Evolutionary conservation across 768 basidiomycete species (phyloP).

Genomic region (Rubroboletus satanas): DNA sequence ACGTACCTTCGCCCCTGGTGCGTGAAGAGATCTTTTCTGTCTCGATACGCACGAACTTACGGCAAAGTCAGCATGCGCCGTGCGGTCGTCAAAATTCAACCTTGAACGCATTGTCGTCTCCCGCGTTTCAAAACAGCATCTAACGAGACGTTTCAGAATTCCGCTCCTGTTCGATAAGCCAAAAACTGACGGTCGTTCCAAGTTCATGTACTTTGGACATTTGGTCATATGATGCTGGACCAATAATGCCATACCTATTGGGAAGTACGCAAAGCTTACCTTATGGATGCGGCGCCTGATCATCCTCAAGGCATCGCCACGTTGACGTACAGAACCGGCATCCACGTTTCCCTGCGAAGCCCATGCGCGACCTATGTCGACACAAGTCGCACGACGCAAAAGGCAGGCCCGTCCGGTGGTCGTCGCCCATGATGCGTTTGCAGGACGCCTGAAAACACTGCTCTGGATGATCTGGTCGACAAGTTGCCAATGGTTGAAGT

Average conservation of each 20-base stretch:
- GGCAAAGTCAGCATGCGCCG: neutral
- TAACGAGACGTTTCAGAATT: neutral
- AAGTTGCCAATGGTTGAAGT: neutral
- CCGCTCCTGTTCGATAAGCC: neutral
- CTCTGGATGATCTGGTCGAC: neutral
- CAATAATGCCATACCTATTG: neutral
- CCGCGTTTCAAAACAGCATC: neutral
- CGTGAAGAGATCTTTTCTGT: neutral
- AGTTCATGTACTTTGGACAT: neutral
- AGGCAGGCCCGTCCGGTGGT: neutral
- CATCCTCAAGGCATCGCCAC: neutral
- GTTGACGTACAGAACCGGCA: neutral
- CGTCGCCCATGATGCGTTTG: too few species aligned
- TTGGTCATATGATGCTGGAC: neutral
- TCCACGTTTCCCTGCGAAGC: neutral
- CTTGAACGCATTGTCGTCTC: neutral
- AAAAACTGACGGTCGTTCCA: neutral
- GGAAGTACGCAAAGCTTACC: neutral
- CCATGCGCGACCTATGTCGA: neutral
- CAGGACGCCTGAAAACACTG: neutral
- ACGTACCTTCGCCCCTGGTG: neutral
- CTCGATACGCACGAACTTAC: neutral
- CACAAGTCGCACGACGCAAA: neutral
- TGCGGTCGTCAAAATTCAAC: neutral
- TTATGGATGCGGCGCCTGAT: neutral